These are phyloP conservation scores for Saksenaea oblongispora DNA, from an alignment of 371 early-diverging fungal species.

Conservation along the genomic window DNA sequence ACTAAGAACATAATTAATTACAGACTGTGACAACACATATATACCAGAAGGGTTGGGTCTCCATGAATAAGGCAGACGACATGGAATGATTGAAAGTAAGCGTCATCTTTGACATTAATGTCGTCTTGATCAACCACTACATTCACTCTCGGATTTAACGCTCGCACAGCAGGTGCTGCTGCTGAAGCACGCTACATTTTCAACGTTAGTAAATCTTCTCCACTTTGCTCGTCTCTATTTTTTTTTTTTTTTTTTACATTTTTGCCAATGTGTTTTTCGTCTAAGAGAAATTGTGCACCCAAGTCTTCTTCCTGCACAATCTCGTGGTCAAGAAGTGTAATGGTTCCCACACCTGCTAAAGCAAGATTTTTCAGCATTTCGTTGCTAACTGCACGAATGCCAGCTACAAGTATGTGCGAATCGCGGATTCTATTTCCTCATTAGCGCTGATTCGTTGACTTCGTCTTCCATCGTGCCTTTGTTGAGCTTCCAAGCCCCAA, in stretches of 20 bases:
- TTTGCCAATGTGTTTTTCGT: slow-evolving; percentile 60
- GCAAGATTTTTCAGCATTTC: slow-evolving; percentile 92
- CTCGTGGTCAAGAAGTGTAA: slow-evolving; percentile 70
- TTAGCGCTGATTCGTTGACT: not conserved
- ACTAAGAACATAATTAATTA: slow-evolving; percentile 31
- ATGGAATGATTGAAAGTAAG: slow-evolving; percentile 63
- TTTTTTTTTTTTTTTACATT: slow-evolving; percentile 50
- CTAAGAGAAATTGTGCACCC: slow-evolving; percentile 79
- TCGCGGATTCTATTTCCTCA: slow-evolving; percentile 66
- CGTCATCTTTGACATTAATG: slow-evolving; percentile 44
- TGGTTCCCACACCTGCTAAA: slow-evolving; percentile 82
- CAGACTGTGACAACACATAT: not conserved
- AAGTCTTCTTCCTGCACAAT: slow-evolving; percentile 65
- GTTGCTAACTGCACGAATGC: slow-evolving; percentile 67
- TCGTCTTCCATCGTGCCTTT: slow-evolving; percentile 42
- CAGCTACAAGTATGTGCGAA: slow-evolving; percentile 70
- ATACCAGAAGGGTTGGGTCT: slow-evolving; percentile 34
- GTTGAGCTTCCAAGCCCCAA: slow-evolving; percentile 94
- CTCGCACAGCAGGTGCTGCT: slow-evolving; percentile 54
- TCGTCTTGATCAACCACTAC: slow-evolving; percentile 55
- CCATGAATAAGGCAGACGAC: slow-evolving; percentile 66
- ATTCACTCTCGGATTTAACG: slow-evolving; percentile 77
- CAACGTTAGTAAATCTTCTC: not conserved
- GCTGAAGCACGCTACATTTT: slow-evolving; percentile 65
- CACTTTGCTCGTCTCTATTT: not conserved